phyloP scores from a whole-genome alignment of 2,329 filamentous ascomycete genomes.

The Paraconiothyrium sp. region DNA sequence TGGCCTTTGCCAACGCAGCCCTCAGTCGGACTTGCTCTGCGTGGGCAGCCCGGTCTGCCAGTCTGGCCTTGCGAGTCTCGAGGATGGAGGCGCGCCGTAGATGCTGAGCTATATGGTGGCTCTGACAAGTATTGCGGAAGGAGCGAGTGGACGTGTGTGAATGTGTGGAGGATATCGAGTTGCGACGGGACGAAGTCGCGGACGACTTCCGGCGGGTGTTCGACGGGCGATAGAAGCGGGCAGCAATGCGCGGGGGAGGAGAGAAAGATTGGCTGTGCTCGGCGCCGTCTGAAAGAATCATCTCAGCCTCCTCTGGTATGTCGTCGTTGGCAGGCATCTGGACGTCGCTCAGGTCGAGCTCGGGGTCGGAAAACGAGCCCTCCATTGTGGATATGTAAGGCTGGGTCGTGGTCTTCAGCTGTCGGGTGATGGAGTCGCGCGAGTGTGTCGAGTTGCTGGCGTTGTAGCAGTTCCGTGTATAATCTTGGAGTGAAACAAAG shows the following conservation, averaged over 20 bases:
- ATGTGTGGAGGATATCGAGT: constrained; percentile 80
- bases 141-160: constrained; percentile 73
- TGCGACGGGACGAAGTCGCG: constrained; percentile 79
- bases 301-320: constrained; percentile 54
- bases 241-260: constrained; percentile 79
- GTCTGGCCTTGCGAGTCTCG: constrained; percentile 79
- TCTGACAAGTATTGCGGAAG: constrained; percentile 68
- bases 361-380: constrained; percentile 46
- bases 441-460: constrained; percentile 28
- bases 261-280: constrained; percentile 59
- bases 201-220: constrained; percentile 77
- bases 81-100: constrained; percentile 82
- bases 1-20: constrained; percentile 77
- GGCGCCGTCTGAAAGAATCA: constrained; percentile 51
- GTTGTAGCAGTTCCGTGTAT: constrained; percentile 21
- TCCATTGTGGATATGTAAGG: constrained; percentile 23
- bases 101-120: constrained; percentile 80
- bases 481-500: constrained; percentile 41
- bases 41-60: constrained; percentile 82
- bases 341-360: constrained; percentile 42
- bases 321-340: constrained; percentile 47
- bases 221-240: constrained; percentile 75
- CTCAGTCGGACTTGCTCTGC: constrained; percentile 83
- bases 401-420: not conserved
- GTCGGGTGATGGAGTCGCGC: constrained; percentile 26